Conservation (phyloP, 1,284 basidiomycete species). For the Cryptococcus sp. region DNA sequence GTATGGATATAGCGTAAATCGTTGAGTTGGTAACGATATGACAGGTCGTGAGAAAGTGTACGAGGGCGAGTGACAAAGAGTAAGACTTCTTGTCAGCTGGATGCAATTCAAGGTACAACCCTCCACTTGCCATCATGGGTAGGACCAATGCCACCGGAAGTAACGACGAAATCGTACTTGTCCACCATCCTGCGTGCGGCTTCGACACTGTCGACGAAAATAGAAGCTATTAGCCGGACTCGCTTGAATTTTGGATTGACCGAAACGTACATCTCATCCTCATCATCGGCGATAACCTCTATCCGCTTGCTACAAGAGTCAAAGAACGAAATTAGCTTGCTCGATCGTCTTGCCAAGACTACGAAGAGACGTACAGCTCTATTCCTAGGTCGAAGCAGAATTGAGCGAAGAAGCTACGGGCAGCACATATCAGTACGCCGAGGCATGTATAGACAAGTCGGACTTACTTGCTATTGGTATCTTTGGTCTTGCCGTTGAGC, state of each 20-base stretch:
- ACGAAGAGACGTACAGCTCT: slow-evolving; percentile 73
- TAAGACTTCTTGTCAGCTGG: no score
- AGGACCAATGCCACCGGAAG: slow-evolving; percentile 76
- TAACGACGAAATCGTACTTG: slow-evolving; percentile 84
- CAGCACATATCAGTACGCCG: background rate
- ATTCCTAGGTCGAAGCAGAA: slow-evolving; percentile 86
- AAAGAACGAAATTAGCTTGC: background rate
- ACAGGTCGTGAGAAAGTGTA: background rate
- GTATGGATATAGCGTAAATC: background rate
- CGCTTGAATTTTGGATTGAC: background rate
- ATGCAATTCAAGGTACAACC: no score
- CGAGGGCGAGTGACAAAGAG: no score
- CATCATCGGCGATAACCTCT: slow-evolving; percentile 89
- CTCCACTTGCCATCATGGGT: slow-evolving; percentile 70
- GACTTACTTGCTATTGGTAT: slow-evolving; percentile 65
- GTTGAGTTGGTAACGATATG: background rate
- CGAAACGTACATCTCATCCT: slow-evolving; percentile 73
- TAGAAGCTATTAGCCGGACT: background rate
- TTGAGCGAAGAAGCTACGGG: slow-evolving; percentile 69
- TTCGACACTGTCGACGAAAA: slow-evolving; percentile 62
- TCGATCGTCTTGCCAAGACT: no score
- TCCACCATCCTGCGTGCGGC: slow-evolving; percentile 79
- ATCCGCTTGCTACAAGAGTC: slow-evolving; percentile 63
- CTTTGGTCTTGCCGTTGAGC: slow-evolving; percentile 62
- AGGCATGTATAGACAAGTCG: background rate